Conservation (phyloP, 441 rosid genomes). For the Pelargonium hybrid region DNA sequence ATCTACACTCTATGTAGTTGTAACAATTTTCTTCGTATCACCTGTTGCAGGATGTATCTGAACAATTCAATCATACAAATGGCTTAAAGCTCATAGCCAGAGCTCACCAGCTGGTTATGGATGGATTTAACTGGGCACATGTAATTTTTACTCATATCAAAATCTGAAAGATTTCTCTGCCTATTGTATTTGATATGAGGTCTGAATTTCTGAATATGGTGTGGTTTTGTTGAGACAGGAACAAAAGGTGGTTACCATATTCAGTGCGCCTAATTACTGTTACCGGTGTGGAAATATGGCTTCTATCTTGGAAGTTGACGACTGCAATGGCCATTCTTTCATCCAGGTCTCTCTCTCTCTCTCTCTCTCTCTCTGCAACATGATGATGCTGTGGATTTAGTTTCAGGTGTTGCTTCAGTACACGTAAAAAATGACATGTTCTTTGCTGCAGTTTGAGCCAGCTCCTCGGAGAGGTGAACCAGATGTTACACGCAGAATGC, state of each 20-base stretch:
- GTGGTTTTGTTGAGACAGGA: slow-evolving; percentile 36
- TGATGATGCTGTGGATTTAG: no score
- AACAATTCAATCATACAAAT: slow-evolving; percentile 62
- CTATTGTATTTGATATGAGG: background rate
- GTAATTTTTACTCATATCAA: slow-evolving; percentile 11
- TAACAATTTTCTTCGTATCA: background rate
- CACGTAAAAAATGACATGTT: background rate
- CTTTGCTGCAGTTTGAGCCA: slow-evolving; percentile 51
- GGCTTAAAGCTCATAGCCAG: slow-evolving; percentile 54
- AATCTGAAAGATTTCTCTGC: slow-evolving; percentile 3
- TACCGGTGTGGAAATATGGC: slow-evolving; percentile 74
- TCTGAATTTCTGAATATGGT: background rate
- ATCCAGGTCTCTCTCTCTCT: slow-evolving; percentile 37
- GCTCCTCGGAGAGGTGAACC: slow-evolving; percentile 75
- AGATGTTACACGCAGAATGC: slow-evolving; percentile 58
- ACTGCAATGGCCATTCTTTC: slow-evolving; percentile 53
- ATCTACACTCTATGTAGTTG: no score
- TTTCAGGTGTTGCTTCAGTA: background rate
- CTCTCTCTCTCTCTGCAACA: background rate
- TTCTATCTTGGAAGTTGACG: slow-evolving; percentile 63
- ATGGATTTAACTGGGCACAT: slow-evolving; percentile 72
- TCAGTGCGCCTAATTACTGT: slow-evolving; percentile 28
- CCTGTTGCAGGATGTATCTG: slow-evolving; percentile 51
- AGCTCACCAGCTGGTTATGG: slow-evolving; percentile 83
- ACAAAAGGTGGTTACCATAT: slow-evolving; percentile 67